phyloP scores from a whole-genome alignment of 768 basidiomycete genomes.

The Auricularia sp. region DNA sequence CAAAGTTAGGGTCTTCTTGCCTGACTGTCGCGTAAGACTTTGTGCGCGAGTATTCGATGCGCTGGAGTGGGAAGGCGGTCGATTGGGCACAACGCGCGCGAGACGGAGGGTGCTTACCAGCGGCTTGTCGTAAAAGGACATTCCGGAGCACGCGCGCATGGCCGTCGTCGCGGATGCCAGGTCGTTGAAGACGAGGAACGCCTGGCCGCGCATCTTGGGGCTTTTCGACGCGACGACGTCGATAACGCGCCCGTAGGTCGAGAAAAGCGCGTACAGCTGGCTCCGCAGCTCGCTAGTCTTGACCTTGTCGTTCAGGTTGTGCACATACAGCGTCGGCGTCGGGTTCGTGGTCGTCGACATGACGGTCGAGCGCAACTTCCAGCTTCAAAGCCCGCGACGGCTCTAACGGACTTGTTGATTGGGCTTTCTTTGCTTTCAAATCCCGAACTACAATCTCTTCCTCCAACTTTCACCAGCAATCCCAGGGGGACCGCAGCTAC shows the following conservation, averaged over 20 bases:
- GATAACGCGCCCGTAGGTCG: conserved; percentile 86
- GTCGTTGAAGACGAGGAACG: conserved; percentile 92
- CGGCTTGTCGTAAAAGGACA: conserved; percentile 86
- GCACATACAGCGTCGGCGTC: conserved; percentile 81
- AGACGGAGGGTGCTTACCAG: conserved; percentile 48
- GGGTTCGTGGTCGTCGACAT: conserved; percentile 27
- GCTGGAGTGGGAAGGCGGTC: conserved; percentile 35
- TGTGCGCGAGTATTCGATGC: conserved; percentile 80
- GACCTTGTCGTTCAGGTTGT: conserved; percentile 87
- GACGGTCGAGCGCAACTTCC: no score
- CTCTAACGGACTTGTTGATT: no score
- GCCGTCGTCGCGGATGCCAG: conserved; percentile 85
- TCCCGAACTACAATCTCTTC: no score
- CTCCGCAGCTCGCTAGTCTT: conserved; percentile 80
- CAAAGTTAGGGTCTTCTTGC: conserved; percentile 70
- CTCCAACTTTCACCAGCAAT: no score
- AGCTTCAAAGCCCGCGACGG: no score
- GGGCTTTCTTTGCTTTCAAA: no score
- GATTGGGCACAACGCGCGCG: conserved; percentile 9
- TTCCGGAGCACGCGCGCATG: conserved; percentile 85
- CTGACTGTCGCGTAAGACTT: conserved; percentile 79
- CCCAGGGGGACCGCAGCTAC: no score
- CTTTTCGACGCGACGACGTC: conserved; percentile 87
- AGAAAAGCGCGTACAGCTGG: conserved; percentile 82
- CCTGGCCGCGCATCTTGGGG: conserved; percentile 83